Evolutionary conservation across 129 eudicot genomes (phyloP).

Genomic region (Scalesia atractyloides): DNA sequence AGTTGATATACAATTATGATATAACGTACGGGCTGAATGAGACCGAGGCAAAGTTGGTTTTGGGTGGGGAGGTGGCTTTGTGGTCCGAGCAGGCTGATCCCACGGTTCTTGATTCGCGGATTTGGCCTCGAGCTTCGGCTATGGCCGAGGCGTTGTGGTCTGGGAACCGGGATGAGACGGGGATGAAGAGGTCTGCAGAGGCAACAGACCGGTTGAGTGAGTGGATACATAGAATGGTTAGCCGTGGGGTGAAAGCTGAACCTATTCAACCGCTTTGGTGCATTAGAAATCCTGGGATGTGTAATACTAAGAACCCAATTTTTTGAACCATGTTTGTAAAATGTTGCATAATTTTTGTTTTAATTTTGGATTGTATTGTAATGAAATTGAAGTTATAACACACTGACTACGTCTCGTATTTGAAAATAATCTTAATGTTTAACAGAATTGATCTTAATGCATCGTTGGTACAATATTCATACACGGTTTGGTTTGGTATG

Average conservation of each 20-base stretch:
- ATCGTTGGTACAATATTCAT: no score
- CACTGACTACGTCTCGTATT: no score
- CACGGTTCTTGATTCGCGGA: slow-evolving; percentile 63
- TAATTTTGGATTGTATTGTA: slow-evolving; percentile 9
- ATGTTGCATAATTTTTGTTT: slow-evolving; percentile 15
- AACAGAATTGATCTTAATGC: no score
- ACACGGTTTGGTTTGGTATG: no score
- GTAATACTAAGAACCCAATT: slow-evolving; percentile 54
- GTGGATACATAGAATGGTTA: slow-evolving; percentile 85
- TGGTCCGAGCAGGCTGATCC: slow-evolving; percentile 95
- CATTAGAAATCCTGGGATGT: slow-evolving; percentile 81
- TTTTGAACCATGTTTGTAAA: background rate
- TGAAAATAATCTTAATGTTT: no score
- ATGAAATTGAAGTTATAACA: background rate
- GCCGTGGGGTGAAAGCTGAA: slow-evolving; percentile 78
- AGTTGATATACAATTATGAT: slow-evolving; percentile 77
- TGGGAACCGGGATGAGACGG: slow-evolving; percentile 71
- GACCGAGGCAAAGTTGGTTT: slow-evolving; percentile 64
- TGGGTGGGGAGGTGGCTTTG: slow-evolving; percentile 94
- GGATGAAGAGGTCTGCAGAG: slow-evolving; percentile 80
- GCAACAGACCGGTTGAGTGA: slow-evolving; percentile 83
- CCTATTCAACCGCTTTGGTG: slow-evolving; percentile 98
- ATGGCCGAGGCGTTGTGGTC: slow-evolving; percentile 87
- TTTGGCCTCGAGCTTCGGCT: slow-evolving; percentile 87
- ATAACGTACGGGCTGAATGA: slow-evolving; percentile 63